These are phyloP conservation scores for Pseudopithomyces maydicus DNA, from an alignment of 2,329 filamentous ascomycete genomes.

Conservation along the genomic window DNA sequence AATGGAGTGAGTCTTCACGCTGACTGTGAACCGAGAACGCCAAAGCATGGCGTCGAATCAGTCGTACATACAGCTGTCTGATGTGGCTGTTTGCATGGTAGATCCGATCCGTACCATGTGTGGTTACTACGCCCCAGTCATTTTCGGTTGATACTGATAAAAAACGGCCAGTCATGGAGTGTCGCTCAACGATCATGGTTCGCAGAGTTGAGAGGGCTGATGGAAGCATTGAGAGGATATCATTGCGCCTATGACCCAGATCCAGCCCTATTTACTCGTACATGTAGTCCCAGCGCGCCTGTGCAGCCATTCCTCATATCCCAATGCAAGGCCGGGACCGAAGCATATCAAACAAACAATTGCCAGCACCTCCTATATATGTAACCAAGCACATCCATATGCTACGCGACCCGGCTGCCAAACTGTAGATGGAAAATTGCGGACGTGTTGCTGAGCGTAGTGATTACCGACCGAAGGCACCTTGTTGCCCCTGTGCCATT, in stretches of 20 bases:
- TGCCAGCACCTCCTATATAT: not conserved
- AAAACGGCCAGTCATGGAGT: no score
- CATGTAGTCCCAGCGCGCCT: not conserved
- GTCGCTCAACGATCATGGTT: no score
- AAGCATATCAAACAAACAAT: not conserved
- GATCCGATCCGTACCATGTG: no score
- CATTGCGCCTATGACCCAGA: conserved; percentile 6
- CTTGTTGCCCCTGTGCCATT: conserved; percentile 64
- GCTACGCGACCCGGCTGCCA: not conserved
- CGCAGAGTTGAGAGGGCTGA: not conserved
- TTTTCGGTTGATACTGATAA: no score
- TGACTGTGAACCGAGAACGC: no score
- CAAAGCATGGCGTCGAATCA: no score
- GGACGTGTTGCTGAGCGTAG: not conserved
- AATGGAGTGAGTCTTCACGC: no score
- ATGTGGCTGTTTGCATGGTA: no score
- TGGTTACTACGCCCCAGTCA: no score
- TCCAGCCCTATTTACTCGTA: conserved; percentile 4
- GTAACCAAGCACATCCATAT: not conserved
- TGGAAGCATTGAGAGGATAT: conserved; percentile 6
- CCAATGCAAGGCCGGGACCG: not conserved
- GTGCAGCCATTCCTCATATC: not conserved
- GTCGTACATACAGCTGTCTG: not conserved
- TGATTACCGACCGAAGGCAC: conserved; percentile 53
- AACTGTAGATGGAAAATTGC: not conserved